A percentile compares a stretch with the other conserved stretches of the same genome.
Conservation (phyloP, 2,329 filamentous ascomycete species). For the Pseudohalonectria lignicola region DNA sequence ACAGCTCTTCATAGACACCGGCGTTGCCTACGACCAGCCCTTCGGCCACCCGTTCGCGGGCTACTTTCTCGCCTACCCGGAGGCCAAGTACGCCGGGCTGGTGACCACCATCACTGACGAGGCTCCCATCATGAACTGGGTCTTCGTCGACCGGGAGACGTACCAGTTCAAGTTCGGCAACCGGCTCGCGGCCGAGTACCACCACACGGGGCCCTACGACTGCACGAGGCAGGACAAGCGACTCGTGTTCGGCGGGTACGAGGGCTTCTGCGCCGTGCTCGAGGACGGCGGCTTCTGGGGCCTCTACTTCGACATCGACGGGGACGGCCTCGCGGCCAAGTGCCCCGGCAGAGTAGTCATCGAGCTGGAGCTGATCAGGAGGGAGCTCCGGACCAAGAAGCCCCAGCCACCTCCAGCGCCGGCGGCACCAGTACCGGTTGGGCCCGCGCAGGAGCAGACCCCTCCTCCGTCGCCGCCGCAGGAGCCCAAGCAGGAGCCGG, state of each 20-base stretch:
- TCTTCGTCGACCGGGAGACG: constrained; percentile 32
- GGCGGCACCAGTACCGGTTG: too few species aligned
- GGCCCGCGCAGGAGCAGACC: constrained; percentile 2
- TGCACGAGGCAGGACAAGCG: constrained; percentile 40
- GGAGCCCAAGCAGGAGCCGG: not conserved
- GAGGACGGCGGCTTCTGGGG: constrained; percentile 32
- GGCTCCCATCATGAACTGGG: constrained; percentile 39
- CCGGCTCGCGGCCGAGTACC: constrained; percentile 26
- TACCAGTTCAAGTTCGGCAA: constrained; percentile 34
- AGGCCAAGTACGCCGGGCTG: constrained; percentile 31
- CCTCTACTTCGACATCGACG: constrained; percentile 35
- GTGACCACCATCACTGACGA: constrained; percentile 36
- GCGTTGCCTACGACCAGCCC: constrained; percentile 12
- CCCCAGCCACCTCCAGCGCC: too few species aligned
- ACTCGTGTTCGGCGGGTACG: constrained; percentile 36
- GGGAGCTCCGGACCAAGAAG: constrained; percentile 25
- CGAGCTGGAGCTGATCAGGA: constrained; percentile 41
- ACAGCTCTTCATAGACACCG: constrained; percentile 36
- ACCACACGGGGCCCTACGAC: constrained; percentile 37
- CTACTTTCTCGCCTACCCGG: constrained; percentile 47
- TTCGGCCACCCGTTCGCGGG: constrained; percentile 41
- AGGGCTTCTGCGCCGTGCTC: constrained; percentile 34
- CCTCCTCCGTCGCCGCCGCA: constrained; percentile 2
- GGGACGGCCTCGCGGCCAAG: constrained; percentile 30
- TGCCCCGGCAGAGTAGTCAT: constrained; percentile 37